phyloP scores from a whole-genome alignment of 1,139 yeast species.

The Scheffersomyces quercinus region DNA sequence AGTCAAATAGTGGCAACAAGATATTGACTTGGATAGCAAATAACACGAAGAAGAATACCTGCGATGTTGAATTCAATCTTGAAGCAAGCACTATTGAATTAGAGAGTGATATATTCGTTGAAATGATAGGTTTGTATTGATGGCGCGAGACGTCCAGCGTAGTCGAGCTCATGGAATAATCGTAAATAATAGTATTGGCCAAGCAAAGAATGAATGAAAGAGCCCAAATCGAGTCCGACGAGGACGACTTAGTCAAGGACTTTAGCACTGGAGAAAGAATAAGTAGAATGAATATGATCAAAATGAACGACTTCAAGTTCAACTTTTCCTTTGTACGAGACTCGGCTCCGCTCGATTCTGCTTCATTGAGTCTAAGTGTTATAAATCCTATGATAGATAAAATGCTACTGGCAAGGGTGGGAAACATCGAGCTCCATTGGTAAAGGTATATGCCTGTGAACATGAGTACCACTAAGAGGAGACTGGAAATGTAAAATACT shows the following conservation, averaged over 20 bases:
- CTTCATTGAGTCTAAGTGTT: slow-evolving; percentile 11
- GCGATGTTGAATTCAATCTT: slow-evolving; percentile 66
- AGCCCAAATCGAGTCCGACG: slow-evolving; percentile 96
- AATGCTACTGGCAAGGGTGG: slow-evolving; percentile 28
- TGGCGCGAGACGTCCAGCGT: slow-evolving; percentile 14
- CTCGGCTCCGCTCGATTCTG: not conserved
- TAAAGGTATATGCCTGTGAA: slow-evolving; percentile 58
- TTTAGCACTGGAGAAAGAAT: slow-evolving; percentile 87
- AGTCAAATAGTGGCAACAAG: slow-evolving; percentile 68
- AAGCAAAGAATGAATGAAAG: slow-evolving; percentile 76
- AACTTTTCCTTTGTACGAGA: slow-evolving; percentile 14
- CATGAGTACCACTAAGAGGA: slow-evolving; percentile 59
- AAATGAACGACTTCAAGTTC: slow-evolving; percentile 57
- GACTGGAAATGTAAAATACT: slow-evolving; percentile 62
- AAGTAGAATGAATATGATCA: slow-evolving; percentile 69
- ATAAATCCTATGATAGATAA: slow-evolving; percentile 32
- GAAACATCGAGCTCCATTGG: slow-evolving; percentile 46
- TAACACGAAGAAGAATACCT: slow-evolving; percentile 80
- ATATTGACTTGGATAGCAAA: slow-evolving; percentile 74
- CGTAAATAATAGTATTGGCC: slow-evolving; percentile 66
- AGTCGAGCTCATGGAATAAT: slow-evolving; percentile 49
- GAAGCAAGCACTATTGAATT: slow-evolving; percentile 92
- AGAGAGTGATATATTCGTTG: slow-evolving; percentile 81
- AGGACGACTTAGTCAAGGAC: slow-evolving; percentile 83
- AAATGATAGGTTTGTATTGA: slow-evolving; percentile 58